A percentile compares a stretch with the other conserved stretches of the same genome.
Conservation (phyloP, 768 basidiomycete species). For the Leccinum disarticulatum region DNA sequence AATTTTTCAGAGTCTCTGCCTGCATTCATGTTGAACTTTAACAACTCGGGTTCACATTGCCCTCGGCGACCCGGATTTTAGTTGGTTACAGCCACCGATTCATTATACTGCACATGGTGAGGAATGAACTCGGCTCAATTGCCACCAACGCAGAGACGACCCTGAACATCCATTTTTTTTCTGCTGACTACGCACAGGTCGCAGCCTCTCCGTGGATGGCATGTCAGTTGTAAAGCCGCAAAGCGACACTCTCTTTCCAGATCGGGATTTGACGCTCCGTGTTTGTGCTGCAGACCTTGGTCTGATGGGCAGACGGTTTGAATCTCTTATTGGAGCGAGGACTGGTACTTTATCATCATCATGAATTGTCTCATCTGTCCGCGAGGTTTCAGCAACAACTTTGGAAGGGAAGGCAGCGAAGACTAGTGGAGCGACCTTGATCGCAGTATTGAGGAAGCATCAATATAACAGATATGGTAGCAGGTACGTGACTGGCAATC, state of each 20-base stretch:
- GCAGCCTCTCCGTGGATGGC: not conserved
- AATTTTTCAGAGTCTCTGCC: not conserved
- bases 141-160: not conserved
- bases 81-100: not conserved
- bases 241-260: not conserved
- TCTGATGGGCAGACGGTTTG: not conserved
- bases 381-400: not conserved
- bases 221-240: not conserved
- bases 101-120: not conserved
- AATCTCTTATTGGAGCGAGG: slow-evolving; percentile 1
- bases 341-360: not conserved
- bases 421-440: not conserved
- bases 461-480: slow-evolving; percentile 8
- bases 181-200: not conserved
- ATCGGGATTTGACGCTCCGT: not conserved
- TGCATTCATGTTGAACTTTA: not conserved
- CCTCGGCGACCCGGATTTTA: not conserved
- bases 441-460: slow-evolving; percentile 14
- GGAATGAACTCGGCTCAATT: not conserved
- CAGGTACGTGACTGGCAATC: slow-evolving; percentile 4
- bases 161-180: not conserved
- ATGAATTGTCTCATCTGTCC: not conserved
- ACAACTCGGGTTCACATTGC: not conserved
- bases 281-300: not conserved
- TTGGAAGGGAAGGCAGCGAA: not conserved